A percentile compares a stretch with the other conserved stretches of the same genome.
These are phyloP conservation scores for Metarhizium rileyi DNA, from an alignment of 2,329 filamentous ascomycete species.

Conservation along the genomic window DNA sequence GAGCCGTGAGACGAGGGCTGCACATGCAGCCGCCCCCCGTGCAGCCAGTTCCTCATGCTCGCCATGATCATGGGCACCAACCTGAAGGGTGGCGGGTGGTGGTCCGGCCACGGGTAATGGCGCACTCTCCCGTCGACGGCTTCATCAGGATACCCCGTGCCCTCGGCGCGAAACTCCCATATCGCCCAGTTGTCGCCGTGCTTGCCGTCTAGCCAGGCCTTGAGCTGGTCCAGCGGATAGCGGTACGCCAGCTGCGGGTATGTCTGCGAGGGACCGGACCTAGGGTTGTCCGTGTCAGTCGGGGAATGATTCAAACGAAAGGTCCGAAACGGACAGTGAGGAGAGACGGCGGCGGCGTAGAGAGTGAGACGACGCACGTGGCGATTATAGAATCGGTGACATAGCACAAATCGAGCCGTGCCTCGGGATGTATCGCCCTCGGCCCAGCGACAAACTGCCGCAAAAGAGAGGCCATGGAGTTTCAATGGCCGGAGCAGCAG, in stretches of 20 bases:
- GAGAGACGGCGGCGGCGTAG: too few relatives aligned
- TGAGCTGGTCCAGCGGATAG: conserved; percentile 80
- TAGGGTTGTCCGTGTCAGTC: conserved; percentile 24
- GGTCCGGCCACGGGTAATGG: conserved; percentile 95
- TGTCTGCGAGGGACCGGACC: conserved; percentile 80
- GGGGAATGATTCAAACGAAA: too few relatives aligned
- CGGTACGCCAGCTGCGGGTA: conserved; percentile 90
- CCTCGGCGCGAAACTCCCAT: conserved; percentile 96
- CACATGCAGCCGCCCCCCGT: conserved; percentile 34
- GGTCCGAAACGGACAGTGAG: too few relatives aligned
- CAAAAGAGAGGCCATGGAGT: conserved; percentile 60
- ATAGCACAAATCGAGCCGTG: conserved; percentile 89
- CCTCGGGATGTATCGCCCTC: conserved; percentile 72
- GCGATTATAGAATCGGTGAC: conserved; percentile 72
- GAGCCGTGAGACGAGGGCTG: neutral
- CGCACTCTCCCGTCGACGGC: conserved; percentile 78
- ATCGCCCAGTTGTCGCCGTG: conserved; percentile 84
- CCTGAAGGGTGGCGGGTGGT: conserved; percentile 89
- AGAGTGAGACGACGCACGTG: conserved; percentile 37
- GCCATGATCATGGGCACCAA: conserved; percentile 83
- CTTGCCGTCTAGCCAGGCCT: conserved; percentile 77
- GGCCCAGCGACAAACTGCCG: conserved; percentile 89
- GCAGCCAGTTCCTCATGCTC: conserved; percentile 84
- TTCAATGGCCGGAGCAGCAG: too few relatives aligned
- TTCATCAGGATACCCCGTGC: conserved; percentile 86